phyloP scores from a whole-genome alignment of 1,139 yeast species.

The Spencermartinsiella ligniputridi region DNA sequence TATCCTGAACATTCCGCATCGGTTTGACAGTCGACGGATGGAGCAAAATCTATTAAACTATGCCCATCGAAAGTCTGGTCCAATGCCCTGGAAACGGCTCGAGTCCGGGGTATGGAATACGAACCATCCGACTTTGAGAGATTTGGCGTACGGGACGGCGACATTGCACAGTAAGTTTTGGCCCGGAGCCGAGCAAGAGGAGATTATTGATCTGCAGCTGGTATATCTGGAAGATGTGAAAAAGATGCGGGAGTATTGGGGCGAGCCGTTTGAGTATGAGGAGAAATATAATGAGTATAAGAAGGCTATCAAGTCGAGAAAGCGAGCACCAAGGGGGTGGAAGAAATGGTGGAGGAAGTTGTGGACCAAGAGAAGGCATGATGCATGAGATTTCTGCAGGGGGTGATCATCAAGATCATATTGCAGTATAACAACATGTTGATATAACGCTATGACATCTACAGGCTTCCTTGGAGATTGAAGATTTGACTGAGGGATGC shows the following conservation, averaged over 20 bases:
- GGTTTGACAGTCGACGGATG: slow-evolving; percentile 8
- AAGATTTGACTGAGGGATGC: too few relatives aligned
- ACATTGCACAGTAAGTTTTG: slow-evolving; percentile 14
- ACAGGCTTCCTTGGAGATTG: too few relatives aligned
- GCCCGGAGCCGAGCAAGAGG: neutral
- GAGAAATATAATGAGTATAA: neutral
- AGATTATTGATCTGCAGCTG: neutral
- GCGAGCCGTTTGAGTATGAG: neutral
- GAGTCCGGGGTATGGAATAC: slow-evolving; percentile 16
- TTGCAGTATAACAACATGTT: too few relatives aligned
- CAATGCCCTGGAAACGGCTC: slow-evolving; percentile 14
- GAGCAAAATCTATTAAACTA: slow-evolving; percentile 15
- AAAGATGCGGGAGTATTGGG: neutral
- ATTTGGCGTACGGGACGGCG: slow-evolving; percentile 12
- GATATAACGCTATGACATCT: too few relatives aligned
- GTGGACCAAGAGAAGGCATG: too few relatives aligned
- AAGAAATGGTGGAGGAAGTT: too few relatives aligned
- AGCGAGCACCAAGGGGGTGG: too few relatives aligned
- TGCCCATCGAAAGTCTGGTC: slow-evolving; percentile 11
- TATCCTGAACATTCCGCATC: slow-evolving; percentile 6
- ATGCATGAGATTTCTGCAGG: too few relatives aligned
- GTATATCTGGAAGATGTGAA: neutral
- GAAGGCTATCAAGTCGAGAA: neutral
- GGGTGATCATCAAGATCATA: too few relatives aligned
- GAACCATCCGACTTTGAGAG: slow-evolving; percentile 12